Evolutionary conservation across 352 stramenopile species (phyloP), one percentile per base, ranked within the genome.

Genomic region (Phytophthora citrophthora): DNA sequence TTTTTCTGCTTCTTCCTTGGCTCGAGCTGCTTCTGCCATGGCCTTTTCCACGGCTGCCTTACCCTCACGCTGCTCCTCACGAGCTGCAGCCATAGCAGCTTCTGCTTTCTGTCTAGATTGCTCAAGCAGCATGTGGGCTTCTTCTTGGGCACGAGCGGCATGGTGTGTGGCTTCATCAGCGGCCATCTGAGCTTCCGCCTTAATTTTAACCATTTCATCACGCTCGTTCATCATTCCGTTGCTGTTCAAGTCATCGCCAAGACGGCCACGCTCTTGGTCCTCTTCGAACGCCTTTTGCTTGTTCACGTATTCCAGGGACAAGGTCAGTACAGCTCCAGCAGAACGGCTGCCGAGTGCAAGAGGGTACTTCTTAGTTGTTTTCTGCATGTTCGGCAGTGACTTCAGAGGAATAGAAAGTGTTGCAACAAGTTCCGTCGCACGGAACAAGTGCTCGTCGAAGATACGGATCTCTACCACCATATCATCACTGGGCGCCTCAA

Each of bases 201-300:
- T 88, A 48, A 95, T 89, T 53, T 94, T 90, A 16, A 82, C 71
- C 83, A 95, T 93, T 64, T 91, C 80, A 66, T 95, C 86, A n/a
- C 76, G 72, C 56, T 87, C 78, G 46, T 90, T 91, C 81, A 92
- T 85, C 40, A 92, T 77, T 18, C 67, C 72, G 0, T 77, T 81
- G 13, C 81, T 74, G 31, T 72, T 80, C 23, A 90, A 55, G 51
- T 91, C 84, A 39, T 88, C 81, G 36, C 66, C 75, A 47, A 90
- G 68, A 48, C 81, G 76, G 4, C 76, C 62, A 48, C 81, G 76
- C 49, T 90, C 75, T 48, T 93, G 82, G 20, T 89, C 81, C 54
- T 95, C 76, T 26, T 91, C 76, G 54, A 79, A 89, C 20, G 83
- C 83, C 70, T 92, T 93, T 3, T 78, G 85, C 54, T 92, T 92